A percentile compares a stretch with the other conserved stretches of the same genome.
phyloP scores from a whole-genome alignment of 495 filamentous ascomycete genomes.

The Terfezia boudieri region DNA sequence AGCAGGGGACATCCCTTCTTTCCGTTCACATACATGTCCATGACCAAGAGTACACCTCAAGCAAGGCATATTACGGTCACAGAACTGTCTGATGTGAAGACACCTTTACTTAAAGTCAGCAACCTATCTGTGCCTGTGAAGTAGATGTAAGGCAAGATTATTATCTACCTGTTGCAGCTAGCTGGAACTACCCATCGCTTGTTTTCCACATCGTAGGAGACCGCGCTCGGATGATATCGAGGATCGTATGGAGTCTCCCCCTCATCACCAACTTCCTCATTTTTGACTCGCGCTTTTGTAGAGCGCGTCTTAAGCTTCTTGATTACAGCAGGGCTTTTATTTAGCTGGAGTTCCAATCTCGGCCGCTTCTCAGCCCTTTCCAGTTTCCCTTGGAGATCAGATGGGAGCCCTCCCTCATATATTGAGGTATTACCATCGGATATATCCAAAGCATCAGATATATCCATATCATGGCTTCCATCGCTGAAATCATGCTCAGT shows the following conservation, averaged over 20 bases:
- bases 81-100: background rate
- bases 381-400: background rate
- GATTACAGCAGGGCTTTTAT: background rate
- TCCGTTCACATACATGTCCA: background rate
- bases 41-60: background rate
- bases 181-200: no score
- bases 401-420: no score
- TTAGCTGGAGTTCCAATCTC: background rate
- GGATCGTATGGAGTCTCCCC: background rate
- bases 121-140: background rate
- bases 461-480: background rate
- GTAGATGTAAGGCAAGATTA: no score
- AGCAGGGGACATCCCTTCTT: background rate
- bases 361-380: background rate
- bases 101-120: background rate
- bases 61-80: background rate
- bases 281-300: background rate
- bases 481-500: no score
- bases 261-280: background rate
- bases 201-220: no score
- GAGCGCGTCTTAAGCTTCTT: background rate
- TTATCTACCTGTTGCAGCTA: no score
- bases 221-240: background rate
- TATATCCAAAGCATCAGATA: background rate
- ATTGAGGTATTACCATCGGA: background rate